Evolutionary conservation across 306 rosid genomes (phyloP), one percentile per base, ranked within the genome.

Genomic region (Lotus japonicus): DNA sequence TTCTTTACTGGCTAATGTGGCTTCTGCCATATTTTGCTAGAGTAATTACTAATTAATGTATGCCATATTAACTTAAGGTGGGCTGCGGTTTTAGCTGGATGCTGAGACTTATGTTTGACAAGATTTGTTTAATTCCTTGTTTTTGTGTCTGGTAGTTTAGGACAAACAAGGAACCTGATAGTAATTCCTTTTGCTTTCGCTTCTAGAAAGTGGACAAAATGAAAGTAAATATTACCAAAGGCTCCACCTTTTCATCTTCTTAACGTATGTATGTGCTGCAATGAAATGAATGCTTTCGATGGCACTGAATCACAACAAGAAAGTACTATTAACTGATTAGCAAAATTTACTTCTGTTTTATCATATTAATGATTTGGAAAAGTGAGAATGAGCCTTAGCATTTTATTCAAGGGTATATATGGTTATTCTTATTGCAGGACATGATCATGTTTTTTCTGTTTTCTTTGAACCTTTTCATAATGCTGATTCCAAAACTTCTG

Each of bases 401-500:
- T 61, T 45, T 65, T n/a, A 65, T 49, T 31, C 53, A 17, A 33
- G 64, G 17, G 46, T 11, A 5, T 48, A 14, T 12, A 50, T 67
- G 42, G 74, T 19, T 64, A 61, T 17, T 66, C 14, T 60, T 38
- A 33, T 68, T 55, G 23, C 23, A 44, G 64, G 73, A 41, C 42
- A 74, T 18, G 14, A 48, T 68, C 43, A 39, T n/a, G 80, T 45
- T 60, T 65, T 12, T 51, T 80, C 48, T 56, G 43, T 64, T 66
- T 58, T 49, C 15, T 11, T 55, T 80, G 42, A 63, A 51, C 64
- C 31, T 18, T 71, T 64, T 16, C 33, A 35, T 60, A 65, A 52
- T 77, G 39, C 80, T 67, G 67, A 82, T 68, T 42, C 72, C 21
- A 66, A 39, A 74, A 36, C 66, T 26, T 35, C 4, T 26, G 41